Base-by-base conservation (phyloP, 1,284 basidiomycete species). In the Ceratobasidium sp. region DNA sequence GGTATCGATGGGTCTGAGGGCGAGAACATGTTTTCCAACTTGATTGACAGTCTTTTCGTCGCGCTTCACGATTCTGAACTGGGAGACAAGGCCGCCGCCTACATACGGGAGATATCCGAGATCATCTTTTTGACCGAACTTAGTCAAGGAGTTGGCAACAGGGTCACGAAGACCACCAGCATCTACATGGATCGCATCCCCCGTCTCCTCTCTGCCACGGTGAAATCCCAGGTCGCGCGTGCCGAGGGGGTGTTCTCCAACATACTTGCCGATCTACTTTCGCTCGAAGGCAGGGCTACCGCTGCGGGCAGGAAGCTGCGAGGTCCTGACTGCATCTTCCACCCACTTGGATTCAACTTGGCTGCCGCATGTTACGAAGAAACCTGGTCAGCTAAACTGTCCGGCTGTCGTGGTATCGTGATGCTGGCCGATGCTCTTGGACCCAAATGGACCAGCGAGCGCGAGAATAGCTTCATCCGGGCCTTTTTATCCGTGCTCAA, bases 401-500 rank as follows among this genome's bases (percentile, higher is more conserved):
- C 96, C 6, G 96, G 96, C 13, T 96, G 94, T 79, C 87, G 86
- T 64, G 96, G 95, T 2, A 92, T 98, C 82, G 89, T 89, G 80
- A 90, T 96, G 76, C 89, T 98, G 84, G 90, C 92, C 0, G 85
- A 87, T 73, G 89, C 92, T 29, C 85, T 98, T 34, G 93, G 91
- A 32, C 86, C 90, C 54, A 90, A 89, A 79, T 98, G 96, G 95
- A 88, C 97, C 66, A 88, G 90, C 78, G 95, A 98, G 76, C 92
- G 96, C 64, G 94, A 98, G 83, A 89, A 95, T 59, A 97, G 99
- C 81, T 91, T 98, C 79, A 90, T 97, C 68, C 92, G 97, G 61
- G 96, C 95, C 4, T 88, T 99, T 44, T 86, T 99, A 61, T 97
- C 97, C 82, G 94, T 97, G 78, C 87, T 99, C 67, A 99, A 99